Conservation (phyloP, 1,139 yeast genomes). For the Hemisphaericaspora xylofermentans region DNA sequence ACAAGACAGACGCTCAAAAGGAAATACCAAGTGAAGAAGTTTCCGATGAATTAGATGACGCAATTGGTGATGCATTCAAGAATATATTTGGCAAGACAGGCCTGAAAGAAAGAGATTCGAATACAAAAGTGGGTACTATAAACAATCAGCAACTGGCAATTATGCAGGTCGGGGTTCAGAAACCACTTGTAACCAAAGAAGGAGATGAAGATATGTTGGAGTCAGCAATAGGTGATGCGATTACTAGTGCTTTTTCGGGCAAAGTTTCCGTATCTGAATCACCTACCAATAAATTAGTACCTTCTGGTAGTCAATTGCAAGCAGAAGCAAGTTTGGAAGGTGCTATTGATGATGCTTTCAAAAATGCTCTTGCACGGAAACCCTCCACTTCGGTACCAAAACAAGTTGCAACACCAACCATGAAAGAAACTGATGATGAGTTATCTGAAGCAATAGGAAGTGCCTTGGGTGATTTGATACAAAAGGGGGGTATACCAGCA, state of each 20-base stretch:
- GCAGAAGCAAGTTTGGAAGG: slow-evolving; percentile 19
- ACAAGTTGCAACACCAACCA: slow-evolving; percentile 1
- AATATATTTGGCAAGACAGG: background rate
- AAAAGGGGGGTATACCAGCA: background rate
- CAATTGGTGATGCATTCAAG: too few relatives aligned
- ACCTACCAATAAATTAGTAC: background rate
- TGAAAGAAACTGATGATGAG: slow-evolving; percentile 3
- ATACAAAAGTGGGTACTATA: too few relatives aligned
- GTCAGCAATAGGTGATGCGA: slow-evolving; percentile 32
- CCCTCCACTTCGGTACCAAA: background rate
- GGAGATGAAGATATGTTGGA: slow-evolving; percentile 20
- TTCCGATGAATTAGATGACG: too few relatives aligned
- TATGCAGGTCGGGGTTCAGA: background rate
- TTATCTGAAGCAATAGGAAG: background rate
- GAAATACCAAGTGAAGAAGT: too few relatives aligned
- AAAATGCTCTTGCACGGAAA: slow-evolving; percentile 1
- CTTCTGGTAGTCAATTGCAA: slow-evolving; percentile 1
- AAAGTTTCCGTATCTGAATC: background rate
- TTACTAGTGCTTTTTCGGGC: slow-evolving; percentile 9
- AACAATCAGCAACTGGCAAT: background rate
- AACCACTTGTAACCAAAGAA: slow-evolving; percentile 5
- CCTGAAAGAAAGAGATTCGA: too few relatives aligned
- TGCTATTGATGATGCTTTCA: slow-evolving; percentile 27
- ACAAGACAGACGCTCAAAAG: too few relatives aligned
- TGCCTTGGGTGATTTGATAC: background rate